Evolutionary conservation across 176 grass and related monocot genomes (phyloP).

Genomic region (maize (Zea mays)): Zm-B73-REFERENCE-NAM-5.0 NC_050097.1:35442501-35443000

Average conservation of each 20-base stretch:
- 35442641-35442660: constrained; percentile 22
- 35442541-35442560: too few relatives aligned
- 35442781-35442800: not conserved
- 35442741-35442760: not conserved
- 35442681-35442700: not conserved
- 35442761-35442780: not conserved
- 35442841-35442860: not conserved
- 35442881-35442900: not conserved
- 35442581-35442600: too few relatives aligned
- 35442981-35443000: not conserved
- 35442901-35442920: not conserved
- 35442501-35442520: too few relatives aligned
- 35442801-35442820: not conserved
- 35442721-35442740: constrained; percentile 8
- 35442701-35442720: constrained; percentile 50
- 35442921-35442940: too few relatives aligned
- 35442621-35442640: too few relatives aligned
- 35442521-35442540: too few relatives aligned
- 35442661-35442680: constrained; percentile 41
- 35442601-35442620: too few relatives aligned
- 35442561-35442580: too few relatives aligned
- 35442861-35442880: not conserved
- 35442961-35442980: not conserved
- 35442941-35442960: not conserved
- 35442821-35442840: not conserved